Evolutionary conservation across 495 filamentous ascomycete genomes (phyloP).

Genomic region (Aspergillus coremiiformis): DNA sequence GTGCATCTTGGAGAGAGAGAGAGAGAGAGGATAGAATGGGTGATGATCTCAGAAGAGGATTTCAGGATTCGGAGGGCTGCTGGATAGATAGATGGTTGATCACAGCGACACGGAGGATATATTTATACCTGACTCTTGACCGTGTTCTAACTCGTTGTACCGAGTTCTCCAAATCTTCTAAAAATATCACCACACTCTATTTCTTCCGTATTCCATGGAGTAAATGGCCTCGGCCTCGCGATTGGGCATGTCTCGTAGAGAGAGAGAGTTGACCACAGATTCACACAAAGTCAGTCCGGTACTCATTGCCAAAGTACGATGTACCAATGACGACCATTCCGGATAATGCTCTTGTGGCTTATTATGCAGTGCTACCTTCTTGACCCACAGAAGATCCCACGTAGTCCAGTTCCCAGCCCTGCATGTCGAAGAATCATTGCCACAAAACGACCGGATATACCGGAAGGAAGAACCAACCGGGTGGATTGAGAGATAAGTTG

Average conservation of each 20-base stretch:
- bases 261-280: background rate
- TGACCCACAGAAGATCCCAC: background rate
- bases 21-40: too few relatives aligned
- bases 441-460: background rate
- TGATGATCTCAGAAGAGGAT: background rate
- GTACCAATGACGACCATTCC: background rate
- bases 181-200: too few relatives aligned
- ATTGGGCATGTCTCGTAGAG: constrained; percentile 5
- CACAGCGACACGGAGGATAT: background rate
- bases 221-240: background rate
- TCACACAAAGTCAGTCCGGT: too few relatives aligned
- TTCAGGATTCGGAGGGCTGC: background rate
- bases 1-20: constrained; percentile 1
- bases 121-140: constrained; percentile 10
- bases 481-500: background rate
- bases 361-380: background rate
- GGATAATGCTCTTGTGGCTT: background rate
- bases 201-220: background rate
- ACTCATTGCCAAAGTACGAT: too few relatives aligned
- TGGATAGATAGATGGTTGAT: background rate
- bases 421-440: background rate
- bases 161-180: too few relatives aligned
- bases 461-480: background rate
- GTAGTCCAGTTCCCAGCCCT: background rate
- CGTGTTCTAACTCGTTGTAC: too few relatives aligned